These are phyloP conservation scores for Fusarium stilboides DNA, from an alignment of 2,329 filamentous ascomycete species.

Conservation along the genomic window DNA sequence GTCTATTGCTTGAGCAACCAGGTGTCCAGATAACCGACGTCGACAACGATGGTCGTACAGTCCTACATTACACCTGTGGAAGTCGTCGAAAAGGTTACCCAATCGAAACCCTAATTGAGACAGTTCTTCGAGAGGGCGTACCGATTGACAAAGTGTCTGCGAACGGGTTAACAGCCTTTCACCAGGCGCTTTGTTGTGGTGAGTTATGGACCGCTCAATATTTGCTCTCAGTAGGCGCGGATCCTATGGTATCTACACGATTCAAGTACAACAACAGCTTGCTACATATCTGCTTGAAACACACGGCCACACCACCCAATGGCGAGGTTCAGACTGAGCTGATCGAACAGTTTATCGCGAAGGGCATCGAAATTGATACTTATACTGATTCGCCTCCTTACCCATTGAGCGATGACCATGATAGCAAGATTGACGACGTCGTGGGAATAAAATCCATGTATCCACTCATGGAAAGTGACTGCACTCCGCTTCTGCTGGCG, in stretches of 20 bases:
- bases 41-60: conserved; percentile 6
- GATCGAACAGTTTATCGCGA: conserved; percentile 4
- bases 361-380: conserved; percentile 11
- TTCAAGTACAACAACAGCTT: conserved; percentile 19
- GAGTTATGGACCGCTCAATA: not conserved
- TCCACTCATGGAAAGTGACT: conserved; percentile 9
- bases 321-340: not conserved
- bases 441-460: not conserved
- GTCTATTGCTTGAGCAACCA: conserved; percentile 5
- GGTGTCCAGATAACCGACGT: not conserved
- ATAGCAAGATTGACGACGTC: not conserved
- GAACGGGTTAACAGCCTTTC: conserved; percentile 7
- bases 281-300: conserved; percentile 23
- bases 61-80: conserved; percentile 16
- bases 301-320: not conserved
- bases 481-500: conserved; percentile 23
- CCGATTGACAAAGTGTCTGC: conserved; percentile 7
- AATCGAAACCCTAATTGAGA: not conserved
- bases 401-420: not conserved
- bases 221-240: conserved; percentile 15
- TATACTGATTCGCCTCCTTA: conserved; percentile 7
- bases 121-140: conserved; percentile 4
- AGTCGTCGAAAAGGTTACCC: not conserved
- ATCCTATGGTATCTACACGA: conserved; percentile 18
- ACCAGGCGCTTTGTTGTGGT: conserved; percentile 2